Conservation (phyloP, 805 yeast genomes). For the Hemisphaericaspora nanyangensis region DNA sequence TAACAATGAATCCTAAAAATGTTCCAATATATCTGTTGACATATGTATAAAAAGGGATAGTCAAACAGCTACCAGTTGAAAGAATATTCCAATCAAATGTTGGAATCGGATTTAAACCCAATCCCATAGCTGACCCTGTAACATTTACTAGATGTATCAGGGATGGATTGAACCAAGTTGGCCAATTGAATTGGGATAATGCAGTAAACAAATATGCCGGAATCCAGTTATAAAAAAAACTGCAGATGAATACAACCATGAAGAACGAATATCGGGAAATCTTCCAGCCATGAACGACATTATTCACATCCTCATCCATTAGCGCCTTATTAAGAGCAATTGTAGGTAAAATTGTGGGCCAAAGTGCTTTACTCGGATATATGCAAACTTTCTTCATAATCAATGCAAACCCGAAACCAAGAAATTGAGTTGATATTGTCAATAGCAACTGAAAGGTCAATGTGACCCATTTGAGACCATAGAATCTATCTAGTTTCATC, state of each 20-base stretch:
- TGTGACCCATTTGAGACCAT: constrained; percentile 40
- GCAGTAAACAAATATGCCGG: constrained; percentile 39
- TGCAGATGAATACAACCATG: constrained; percentile 25
- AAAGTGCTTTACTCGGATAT: constrained; percentile 38
- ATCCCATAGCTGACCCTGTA: constrained; percentile 34
- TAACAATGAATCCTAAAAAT: constrained; percentile 28
- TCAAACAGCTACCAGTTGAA: constrained; percentile 34
- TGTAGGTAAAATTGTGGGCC: constrained; percentile 44
- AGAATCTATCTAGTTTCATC: constrained; percentile 40
- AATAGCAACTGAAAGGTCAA: constrained; percentile 54
- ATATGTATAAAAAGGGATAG: constrained; percentile 42
- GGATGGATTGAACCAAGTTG: constrained; percentile 39
- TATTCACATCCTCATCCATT: constrained; percentile 25
- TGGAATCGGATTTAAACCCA: constrained; percentile 41
- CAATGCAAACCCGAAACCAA: constrained; percentile 69
- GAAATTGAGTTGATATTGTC: constrained; percentile 51
- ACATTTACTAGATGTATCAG: constrained; percentile 39
- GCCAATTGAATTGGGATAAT: constrained; percentile 41
- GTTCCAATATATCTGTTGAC: constrained; percentile 38
- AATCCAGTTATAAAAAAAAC: constrained; percentile 41
- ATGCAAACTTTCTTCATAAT: constrained; percentile 53
- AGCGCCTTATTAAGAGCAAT: constrained; percentile 41
- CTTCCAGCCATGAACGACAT: constrained; percentile 31
- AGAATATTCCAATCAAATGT: constrained; percentile 42
- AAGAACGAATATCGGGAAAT: constrained; percentile 41